Evolutionary conservation across 2,329 filamentous ascomycete species (phyloP).

Genomic region (Tolypocladium endophyticum): DNA sequence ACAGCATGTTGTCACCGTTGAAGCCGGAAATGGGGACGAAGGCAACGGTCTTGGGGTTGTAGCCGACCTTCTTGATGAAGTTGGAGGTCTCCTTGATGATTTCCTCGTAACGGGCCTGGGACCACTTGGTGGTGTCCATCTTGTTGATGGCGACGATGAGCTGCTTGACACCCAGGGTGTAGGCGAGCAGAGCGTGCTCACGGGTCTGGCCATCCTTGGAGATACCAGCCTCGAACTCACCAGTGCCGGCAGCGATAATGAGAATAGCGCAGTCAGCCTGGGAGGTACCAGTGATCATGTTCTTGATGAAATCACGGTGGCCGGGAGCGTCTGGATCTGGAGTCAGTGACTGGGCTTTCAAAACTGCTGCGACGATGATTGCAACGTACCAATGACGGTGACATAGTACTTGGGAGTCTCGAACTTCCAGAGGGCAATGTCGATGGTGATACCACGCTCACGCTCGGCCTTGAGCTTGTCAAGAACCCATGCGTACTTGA

Average conservation of each 20-base stretch:
- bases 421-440: constrained; percentile 99
- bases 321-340: constrained; percentile 74
- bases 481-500: constrained; percentile 99
- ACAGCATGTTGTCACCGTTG: constrained; percentile 99
- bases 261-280: constrained; percentile 99
- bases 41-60: constrained; percentile 97
- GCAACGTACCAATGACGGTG: constrained; percentile 82
- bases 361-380: neutral
- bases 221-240: constrained; percentile 99
- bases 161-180: constrained; percentile 99
- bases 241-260: constrained; percentile 99
- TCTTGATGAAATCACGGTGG: constrained; percentile 99
- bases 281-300: constrained; percentile 99
- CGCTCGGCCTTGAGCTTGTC: constrained; percentile 99
- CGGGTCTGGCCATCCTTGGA: constrained; percentile 99
- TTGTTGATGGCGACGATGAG: constrained; percentile 99
- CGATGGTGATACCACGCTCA: constrained; percentile 99
- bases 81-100: constrained; percentile 99
- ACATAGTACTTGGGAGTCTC: constrained; percentile 97
- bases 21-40: constrained; percentile 99
- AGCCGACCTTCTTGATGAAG: constrained; percentile 99
- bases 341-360: constrained; percentile 3
- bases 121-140: constrained; percentile 99
- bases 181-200: constrained; percentile 99
- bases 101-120: constrained; percentile 90